Conservation (phyloP, 192 early-diverging fungal genomes). For the Funneliformis geosporum region DNA sequence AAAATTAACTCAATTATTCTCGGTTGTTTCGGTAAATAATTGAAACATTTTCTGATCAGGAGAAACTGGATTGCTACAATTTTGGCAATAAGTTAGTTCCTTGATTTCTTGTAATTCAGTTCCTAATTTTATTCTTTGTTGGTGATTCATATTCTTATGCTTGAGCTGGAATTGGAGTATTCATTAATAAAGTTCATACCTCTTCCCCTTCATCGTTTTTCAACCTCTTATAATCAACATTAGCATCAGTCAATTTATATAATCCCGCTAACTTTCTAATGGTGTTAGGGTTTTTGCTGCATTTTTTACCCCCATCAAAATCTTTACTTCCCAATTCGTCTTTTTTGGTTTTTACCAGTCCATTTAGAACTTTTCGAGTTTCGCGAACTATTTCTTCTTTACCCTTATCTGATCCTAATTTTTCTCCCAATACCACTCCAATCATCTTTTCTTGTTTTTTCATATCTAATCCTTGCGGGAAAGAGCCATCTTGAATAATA, state of each 20-base stretch:
- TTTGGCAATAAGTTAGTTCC: too few species aligned
- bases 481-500: constrained; percentile 4
- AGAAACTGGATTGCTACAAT: too few species aligned
- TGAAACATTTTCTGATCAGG: too few species aligned
- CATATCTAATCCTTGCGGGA: constrained; percentile 12
- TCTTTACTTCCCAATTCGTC: not conserved
- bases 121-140: too few species aligned
- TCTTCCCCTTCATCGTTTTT: too few species aligned
- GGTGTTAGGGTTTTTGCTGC: constrained; percentile 17
- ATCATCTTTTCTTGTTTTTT: not conserved
- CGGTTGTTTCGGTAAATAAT: too few species aligned
- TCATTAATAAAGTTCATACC: too few species aligned
- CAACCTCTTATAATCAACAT: too few species aligned
- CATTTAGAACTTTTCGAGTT: constrained; percentile 27
- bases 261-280: constrained; percentile 25
- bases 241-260: constrained; percentile 9
- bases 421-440: not conserved
- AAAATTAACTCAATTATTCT: too few species aligned
- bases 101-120: too few species aligned
- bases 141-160: too few species aligned
- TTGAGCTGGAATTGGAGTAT: too few species aligned
- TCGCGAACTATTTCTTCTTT: constrained; percentile 16
- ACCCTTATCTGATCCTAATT: not conserved
- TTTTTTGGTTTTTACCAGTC: constrained; percentile 12
- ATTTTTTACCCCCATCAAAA: constrained; percentile 4